Evolutionary conservation across 2,329 filamentous ascomycete genomes (phyloP), one percentile per base, ranked within the genome.

Genomic region (Aureobasidium sp.): DNA sequence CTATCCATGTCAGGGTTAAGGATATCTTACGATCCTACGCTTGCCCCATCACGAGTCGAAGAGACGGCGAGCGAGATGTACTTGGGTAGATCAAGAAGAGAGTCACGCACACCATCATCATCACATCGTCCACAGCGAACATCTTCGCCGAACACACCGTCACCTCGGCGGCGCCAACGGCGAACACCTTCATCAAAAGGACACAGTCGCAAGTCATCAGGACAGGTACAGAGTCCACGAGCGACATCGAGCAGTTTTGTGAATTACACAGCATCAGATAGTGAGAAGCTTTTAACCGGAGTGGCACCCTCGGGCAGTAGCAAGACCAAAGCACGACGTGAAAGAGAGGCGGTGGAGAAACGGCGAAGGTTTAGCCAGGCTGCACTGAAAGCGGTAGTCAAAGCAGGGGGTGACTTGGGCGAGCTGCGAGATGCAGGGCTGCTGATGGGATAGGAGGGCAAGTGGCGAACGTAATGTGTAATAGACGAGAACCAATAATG

Each of bases 321-420:
- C 67, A 97, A 97, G 82, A 97, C 94, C 9, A 97, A 97, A 73
- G 91, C 91, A n/a, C 79, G 92, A 61, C 79, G 94, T 56, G 93
- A 97, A 74, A 89, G 90, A 73, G 93, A 97, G 77, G 90, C 90
- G 1, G 80, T 83, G 59, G 93, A 97, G 71, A 87, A 87, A 75
- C 80, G 89, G 69, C 77, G 87, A 67, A 81, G 83, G 71, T 71
- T 92, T 61, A 87, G 83, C 69, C 84, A 89, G 73, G 85, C 85
- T 8, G 86, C 88, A 34, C 76, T 87, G 65, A 84, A 84, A 73
- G 87, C 87, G 9, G 84, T 92, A 0, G 78, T 83, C 61, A 87
- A 86, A 12, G 88, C 86, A 0, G 89, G 89, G 1, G 89, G 88
- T 2, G 86, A 92, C 72, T 62, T 80, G 36, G 74, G 73, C 53